Evolutionary conservation across 108 stramenopile genomes (phyloP).

Genomic region (Skeletonema marinoi): DNA sequence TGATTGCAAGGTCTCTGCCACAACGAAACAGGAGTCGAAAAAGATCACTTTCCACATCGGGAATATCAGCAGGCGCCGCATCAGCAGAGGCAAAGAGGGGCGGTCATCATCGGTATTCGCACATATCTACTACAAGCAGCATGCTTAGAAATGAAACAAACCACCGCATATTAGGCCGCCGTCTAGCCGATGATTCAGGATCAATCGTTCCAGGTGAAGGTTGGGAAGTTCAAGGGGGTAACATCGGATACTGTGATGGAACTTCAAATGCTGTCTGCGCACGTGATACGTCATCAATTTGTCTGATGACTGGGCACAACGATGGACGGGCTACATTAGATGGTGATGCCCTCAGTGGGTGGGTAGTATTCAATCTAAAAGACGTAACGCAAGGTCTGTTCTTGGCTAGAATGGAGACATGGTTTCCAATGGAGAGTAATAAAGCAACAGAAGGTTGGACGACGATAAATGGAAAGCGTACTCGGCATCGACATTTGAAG

Average conservation of each 20-base stretch:
- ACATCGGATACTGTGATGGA: slow-evolving; percentile 56
- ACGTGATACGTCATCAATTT: slow-evolving; percentile 18
- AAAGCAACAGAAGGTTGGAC: slow-evolving; percentile 37
- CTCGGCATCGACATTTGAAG: slow-evolving; percentile 22
- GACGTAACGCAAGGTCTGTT: slow-evolving; percentile 55
- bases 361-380: slow-evolving; percentile 45
- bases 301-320: slow-evolving; percentile 52
- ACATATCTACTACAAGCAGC: neutral
- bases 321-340: slow-evolving; percentile 26
- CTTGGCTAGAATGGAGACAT: slow-evolving; percentile 39
- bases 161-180: neutral
- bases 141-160: slow-evolving; percentile 7
- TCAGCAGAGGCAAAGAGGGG: neutral
- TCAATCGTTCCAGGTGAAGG: slow-evolving; percentile 48
- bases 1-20: slow-evolving; percentile 35
- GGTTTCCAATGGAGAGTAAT: slow-evolving; percentile 17
- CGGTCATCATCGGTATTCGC: neutral
- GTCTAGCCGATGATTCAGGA: neutral
- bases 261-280: slow-evolving; percentile 46
- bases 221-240: slow-evolving; percentile 24
- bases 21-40: neutral
- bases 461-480: slow-evolving; percentile 18
- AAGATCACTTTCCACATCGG: neutral
- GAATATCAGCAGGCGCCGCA: neutral
- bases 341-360: slow-evolving; percentile 55